These are phyloP conservation scores for Quercus gilva DNA, from an alignment of 306 rosid species.

Conservation along the genomic window DNA sequence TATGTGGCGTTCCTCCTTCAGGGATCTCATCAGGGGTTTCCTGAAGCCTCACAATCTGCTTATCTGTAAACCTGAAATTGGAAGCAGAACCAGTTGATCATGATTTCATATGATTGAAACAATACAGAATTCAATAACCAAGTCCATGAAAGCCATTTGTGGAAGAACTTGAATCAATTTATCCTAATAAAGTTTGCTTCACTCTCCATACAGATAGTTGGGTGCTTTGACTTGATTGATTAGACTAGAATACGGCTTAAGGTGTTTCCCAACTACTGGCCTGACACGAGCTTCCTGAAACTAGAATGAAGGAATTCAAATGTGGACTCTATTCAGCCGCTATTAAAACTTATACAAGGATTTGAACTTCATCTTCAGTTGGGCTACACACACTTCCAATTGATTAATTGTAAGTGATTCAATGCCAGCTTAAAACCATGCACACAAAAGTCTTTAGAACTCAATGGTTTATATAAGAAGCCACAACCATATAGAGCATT, in stretches of 20 bases:
- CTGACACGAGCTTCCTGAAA: background rate
- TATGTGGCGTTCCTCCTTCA: constrained; percentile 98
- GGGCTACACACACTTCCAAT: background rate
- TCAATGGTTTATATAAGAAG: background rate
- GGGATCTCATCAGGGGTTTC: constrained; percentile 99
- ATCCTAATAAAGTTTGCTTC: background rate
- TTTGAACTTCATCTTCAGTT: constrained; percentile 1
- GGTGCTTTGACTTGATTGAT: background rate
- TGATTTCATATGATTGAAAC: constrained; percentile 6
- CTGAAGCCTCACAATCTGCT: constrained; percentile 96
- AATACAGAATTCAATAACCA: background rate
- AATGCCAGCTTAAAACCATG: background rate
- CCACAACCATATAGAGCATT: background rate
- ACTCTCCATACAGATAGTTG: background rate
- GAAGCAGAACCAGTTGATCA: constrained; percentile 13
- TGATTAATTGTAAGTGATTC: background rate
- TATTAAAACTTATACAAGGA: background rate
- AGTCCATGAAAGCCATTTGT: background rate
- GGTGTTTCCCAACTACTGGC: constrained; percentile 1
- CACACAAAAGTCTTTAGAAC: background rate
- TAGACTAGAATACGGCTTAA: background rate
- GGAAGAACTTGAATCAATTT: background rate
- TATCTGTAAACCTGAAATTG: constrained; percentile 74
- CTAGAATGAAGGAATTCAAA: background rate
- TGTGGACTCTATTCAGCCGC: background rate